Evolutionary conservation across 805 yeast genomes (phyloP).

Genomic region (Blastobotrys parvus): DNA sequence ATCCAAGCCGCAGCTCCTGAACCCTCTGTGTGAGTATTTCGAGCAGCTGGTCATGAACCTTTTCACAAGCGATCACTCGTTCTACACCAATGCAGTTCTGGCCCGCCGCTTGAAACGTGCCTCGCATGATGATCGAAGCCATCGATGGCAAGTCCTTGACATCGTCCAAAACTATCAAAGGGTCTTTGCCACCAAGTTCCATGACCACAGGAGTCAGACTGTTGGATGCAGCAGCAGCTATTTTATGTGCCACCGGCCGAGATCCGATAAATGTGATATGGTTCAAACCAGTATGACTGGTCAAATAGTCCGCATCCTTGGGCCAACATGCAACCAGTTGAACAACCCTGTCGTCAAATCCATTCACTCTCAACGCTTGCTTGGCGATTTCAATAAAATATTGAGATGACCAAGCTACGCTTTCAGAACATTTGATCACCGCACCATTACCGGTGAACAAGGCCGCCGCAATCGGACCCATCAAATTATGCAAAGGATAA

Average conservation of each 20-base stretch:
- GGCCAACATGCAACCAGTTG: conserved; percentile 89
- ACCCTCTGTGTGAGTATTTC: conserved; percentile 51
- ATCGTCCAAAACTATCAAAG: conserved; percentile 80
- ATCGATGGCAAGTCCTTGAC: conserved; percentile 38
- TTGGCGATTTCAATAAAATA: conserved; percentile 68
- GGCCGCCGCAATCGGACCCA: conserved; percentile 89
- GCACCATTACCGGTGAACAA: conserved; percentile 87
- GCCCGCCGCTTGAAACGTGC: conserved; percentile 94
- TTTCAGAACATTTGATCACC: conserved; percentile 89
- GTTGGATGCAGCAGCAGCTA: conserved; percentile 72
- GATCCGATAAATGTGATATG: conserved; percentile 96
- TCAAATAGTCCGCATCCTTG: conserved; percentile 75
- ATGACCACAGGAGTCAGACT: conserved; percentile 91
- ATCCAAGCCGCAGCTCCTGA: conserved; percentile 62
- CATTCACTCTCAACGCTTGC: conserved; percentile 63
- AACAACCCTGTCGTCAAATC: conserved; percentile 71
- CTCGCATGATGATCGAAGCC: conserved; percentile 83
- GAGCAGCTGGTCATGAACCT: conserved; percentile 56
- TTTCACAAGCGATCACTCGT: conserved; percentile 74
- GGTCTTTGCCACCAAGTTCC: conserved; percentile 95
- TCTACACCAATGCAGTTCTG: conserved; percentile 98
- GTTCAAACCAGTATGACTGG: conserved; percentile 70
- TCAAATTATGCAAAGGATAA: conserved; percentile 87
- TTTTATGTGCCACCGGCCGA: conserved; percentile 87
- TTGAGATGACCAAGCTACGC: conserved; percentile 89